Conservation (phyloP, 345 rosid species). For the Nephelium lappaceum region DNA sequence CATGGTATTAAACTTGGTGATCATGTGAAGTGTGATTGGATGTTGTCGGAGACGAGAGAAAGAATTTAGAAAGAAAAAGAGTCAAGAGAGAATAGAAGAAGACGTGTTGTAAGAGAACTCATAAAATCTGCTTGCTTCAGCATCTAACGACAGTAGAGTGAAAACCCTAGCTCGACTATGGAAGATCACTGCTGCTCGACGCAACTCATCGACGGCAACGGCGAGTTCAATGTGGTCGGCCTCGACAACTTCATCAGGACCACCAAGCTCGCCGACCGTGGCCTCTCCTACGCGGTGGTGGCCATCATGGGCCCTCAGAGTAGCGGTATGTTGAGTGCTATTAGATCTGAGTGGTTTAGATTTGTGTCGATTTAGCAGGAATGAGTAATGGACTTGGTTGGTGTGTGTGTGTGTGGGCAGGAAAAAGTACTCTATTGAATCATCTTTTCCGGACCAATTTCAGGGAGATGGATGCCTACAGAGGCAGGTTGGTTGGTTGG, state of each 20-base stretch:
- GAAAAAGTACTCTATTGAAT: constrained; percentile 80
- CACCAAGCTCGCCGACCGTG: constrained; percentile 55
- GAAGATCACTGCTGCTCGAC: constrained; percentile 51
- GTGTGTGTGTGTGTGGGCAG: constrained; percentile 30
- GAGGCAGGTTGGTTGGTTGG: constrained; percentile 59
- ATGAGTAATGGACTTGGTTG: neutral
- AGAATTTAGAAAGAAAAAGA: too few species aligned
- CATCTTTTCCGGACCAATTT: constrained; percentile 73
- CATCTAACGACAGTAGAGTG: too few species aligned
- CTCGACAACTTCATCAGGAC: constrained; percentile 55
- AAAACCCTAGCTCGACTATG: constrained; percentile 10
- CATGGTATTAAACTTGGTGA: too few species aligned
- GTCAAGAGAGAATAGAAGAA: too few species aligned
- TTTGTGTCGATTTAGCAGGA: neutral
- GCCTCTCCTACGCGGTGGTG: constrained; percentile 82
- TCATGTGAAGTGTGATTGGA: too few species aligned
- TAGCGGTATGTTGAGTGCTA: constrained; percentile 48
- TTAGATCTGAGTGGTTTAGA: neutral
- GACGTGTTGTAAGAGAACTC: too few species aligned
- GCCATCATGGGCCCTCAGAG: constrained; percentile 94
- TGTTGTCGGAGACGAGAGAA: too few species aligned
- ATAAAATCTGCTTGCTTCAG: too few species aligned
- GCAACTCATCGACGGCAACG: constrained; percentile 64
- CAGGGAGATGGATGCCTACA: constrained; percentile 77
- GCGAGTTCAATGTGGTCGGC: constrained; percentile 60